Percentiles rank a stretch among this genome's conserved stretches.
Conservation (phyloP, 768 basidiomycete genomes). For the Amanita exitialis region DNA sequence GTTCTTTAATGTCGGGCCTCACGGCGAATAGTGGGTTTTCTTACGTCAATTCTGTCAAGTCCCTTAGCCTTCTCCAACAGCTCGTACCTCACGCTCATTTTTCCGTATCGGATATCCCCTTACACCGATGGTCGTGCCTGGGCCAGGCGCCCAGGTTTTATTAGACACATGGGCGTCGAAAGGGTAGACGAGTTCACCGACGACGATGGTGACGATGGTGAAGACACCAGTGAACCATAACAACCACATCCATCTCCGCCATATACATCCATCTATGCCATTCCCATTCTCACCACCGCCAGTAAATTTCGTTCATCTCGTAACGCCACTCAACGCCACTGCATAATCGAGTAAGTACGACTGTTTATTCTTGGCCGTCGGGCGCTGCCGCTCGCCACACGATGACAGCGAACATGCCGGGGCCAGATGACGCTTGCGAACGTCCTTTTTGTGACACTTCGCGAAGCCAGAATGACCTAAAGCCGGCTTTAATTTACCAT, state of each 20-base stretch:
- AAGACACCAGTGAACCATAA: slow-evolving; percentile 12
- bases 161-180: slow-evolving; percentile 51
- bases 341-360: background rate
- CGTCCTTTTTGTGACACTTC: slow-evolving; percentile 13
- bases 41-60: background rate
- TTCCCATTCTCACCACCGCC: background rate
- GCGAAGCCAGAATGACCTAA: slow-evolving; percentile 48
- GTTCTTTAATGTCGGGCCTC: slow-evolving; percentile 80
- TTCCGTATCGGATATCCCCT: slow-evolving; percentile 74
- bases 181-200: slow-evolving; percentile 84
- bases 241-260: no score
- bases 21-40: slow-evolving; percentile 59
- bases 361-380: background rate
- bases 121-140: slow-evolving; percentile 79
- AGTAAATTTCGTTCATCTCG: no score
- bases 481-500: slow-evolving; percentile 37
- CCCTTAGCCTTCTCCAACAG: slow-evolving; percentile 24
- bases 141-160: slow-evolving; percentile 61
- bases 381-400: background rate
- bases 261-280: background rate
- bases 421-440: slow-evolving; percentile 76
- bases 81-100: slow-evolving; percentile 64
- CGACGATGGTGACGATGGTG: slow-evolving; percentile 43
- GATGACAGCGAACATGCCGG: slow-evolving; percentile 40
- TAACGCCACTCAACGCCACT: no score